A percentile compares a stretch with the other conserved stretches of the same genome.
Conservation (phyloP, 2,329 filamentous ascomycete genomes). For the Chlorencoelia australis region DNA sequence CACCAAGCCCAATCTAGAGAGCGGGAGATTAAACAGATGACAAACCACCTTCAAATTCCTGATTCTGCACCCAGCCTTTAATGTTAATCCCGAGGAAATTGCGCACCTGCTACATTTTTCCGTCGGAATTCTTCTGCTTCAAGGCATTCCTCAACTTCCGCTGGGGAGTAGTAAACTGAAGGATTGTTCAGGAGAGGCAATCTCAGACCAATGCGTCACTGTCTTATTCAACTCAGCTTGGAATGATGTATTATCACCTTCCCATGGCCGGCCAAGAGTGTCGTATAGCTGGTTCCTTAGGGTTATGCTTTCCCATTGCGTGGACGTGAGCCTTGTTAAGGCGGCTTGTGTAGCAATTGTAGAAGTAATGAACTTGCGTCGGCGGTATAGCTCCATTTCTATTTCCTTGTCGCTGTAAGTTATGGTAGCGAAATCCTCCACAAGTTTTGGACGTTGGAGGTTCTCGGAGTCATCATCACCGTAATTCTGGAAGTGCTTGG, state of each 20-base stretch:
- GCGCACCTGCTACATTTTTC: slow-evolving; percentile 13
- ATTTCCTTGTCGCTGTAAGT: slow-evolving; percentile 11
- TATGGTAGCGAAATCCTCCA: slow-evolving; percentile 11
- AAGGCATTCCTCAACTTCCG: slow-evolving; percentile 12
- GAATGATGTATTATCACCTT: slow-evolving; percentile 17
- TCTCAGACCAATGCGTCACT: slow-evolving; percentile 12
- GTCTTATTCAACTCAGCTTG: slow-evolving; percentile 14
- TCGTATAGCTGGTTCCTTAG: slow-evolving; percentile 15
- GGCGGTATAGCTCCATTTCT: slow-evolving; percentile 14
- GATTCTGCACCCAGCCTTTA: slow-evolving; percentile 12
- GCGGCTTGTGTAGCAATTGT: too few species aligned
- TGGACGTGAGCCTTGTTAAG: slow-evolving; percentile 15
- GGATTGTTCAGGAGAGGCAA: slow-evolving; percentile 9
- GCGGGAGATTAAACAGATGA: too few species aligned
- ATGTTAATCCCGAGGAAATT: slow-evolving; percentile 14
- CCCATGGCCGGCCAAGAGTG: slow-evolving; percentile 13
- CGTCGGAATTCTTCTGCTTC: slow-evolving; percentile 13
- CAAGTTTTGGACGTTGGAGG: slow-evolving; percentile 12
- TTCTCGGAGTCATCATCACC: slow-evolving; percentile 22
- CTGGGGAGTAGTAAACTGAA: slow-evolving; percentile 11
- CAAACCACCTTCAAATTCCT: slow-evolving; percentile 15
- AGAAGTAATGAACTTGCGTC: too few species aligned
- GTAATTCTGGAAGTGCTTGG: slow-evolving; percentile 28
- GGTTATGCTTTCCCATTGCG: slow-evolving; percentile 11
- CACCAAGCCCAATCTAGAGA: too few species aligned